Evolutionary conservation across 1,139 yeast genomes (phyloP), one percentile per base, ranked within the genome.

Genomic region (Geotrichum phurueaensis): DNA sequence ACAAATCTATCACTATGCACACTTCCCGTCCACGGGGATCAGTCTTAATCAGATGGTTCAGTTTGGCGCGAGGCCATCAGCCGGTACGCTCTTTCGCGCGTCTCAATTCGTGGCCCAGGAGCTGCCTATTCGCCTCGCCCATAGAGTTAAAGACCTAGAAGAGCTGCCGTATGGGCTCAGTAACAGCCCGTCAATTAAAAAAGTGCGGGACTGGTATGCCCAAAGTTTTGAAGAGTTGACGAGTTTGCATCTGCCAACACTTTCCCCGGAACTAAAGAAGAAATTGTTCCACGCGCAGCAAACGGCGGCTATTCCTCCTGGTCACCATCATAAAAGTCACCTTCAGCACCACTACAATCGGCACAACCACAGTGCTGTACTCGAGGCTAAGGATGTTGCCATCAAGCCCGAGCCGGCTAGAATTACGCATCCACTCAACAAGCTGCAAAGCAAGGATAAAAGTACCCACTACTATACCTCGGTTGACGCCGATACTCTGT

Each of bases 41-140:
- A 86, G 92, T 2, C 76, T 90, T 63, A 79, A 91, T 62, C 96
- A 89, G 72, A 89, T 90, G 96, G 96, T 90, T n/a, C 94, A 88
- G 71, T 89, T 89, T 75, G 96, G 97, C 2, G 84, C 86, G 12
- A 78, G 81, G 56, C 94, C 96, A 2, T 80, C 83, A 33, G 89
- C 88, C 18, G 96, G 95, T 1, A 84, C 89, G 9, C 78, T 90
- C 54, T 90, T 87, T 71, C 80, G 89, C 59, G 96, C 96, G 0
- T 87, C 94, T 15, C 89, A 87, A 72, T 90, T 90, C 72, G 85
- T 89, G 15, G 90, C 88, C 1, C 91, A 89, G 70, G 97, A 91
- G 72, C 79, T 91, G 54, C 97, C 97, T 3, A 89, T 91, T 52
- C 78, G 97, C 64, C 78, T 90, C 58, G 96, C 97, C 1, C 87